Evolutionary conservation across 345 rosid species (phyloP), one percentile per base, ranked within the genome.

Genomic region (Cochlearia excelsa): DNA sequence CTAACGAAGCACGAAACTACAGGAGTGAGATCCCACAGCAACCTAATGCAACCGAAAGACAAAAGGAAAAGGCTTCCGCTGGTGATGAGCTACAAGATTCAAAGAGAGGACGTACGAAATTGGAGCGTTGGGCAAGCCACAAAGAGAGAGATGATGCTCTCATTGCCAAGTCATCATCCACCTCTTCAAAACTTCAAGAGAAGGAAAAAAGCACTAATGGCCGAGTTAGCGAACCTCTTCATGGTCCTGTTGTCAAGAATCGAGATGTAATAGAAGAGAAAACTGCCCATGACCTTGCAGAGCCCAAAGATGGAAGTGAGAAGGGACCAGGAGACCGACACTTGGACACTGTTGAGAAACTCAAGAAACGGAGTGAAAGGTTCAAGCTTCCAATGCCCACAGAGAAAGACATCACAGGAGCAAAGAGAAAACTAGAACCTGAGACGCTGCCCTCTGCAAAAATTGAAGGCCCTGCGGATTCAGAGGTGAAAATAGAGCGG

Each of bases 121-220:
- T 90, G 74, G 99, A 93, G 72, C 92, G 90, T 11, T 93, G 99
- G 99, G 78, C 86, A 2, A 93, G 96, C 85, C 95, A 93, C 55
- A 82, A 75, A 72, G 95, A 90, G 82, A 82, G 83, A 76, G 96
- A 87, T 70, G 82, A 61, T 75, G 71, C 56, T 54, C 61, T 79
- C 41, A 61, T 73, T 70, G 73, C 62, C 59, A 86, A 82, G 82
- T 46, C 85, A 37, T 78, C 91, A 16, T 74, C 88, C 71, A 47
- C 29, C 45, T 70, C 91, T 46, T 73, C 78, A 56, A 93, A 81
- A 77, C 63, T 63, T 30, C 85, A 85, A 72, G 89, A 81, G 58
- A 71, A 59, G 38, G 87, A 81, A 9, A 78, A 70, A 73, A 74
- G 61, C 52, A 67, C 54, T 55, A 79, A 71, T 48, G 79, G 68